Base-by-base conservation (phyloP, 202 grass and related monocot species). In the Zoysia matrella region DNA sequence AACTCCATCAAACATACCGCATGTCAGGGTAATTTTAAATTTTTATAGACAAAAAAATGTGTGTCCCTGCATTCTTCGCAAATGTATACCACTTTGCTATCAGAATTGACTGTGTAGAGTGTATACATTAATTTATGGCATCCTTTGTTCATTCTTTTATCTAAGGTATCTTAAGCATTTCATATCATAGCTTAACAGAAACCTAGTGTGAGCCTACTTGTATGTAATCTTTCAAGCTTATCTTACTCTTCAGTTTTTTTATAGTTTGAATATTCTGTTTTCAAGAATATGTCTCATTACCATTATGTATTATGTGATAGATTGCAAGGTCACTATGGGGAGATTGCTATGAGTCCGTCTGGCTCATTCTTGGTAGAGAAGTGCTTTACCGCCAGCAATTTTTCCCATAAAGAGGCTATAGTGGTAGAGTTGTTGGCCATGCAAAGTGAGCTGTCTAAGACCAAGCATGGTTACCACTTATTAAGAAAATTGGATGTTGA, bases 401-500 rank as follows among this genome's bases (percentile, higher is more conserved):
- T 93, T 71, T 92, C 91, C 5, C 87, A 93, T 14, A 99, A 96
- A 90, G 91, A 99, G 83, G 72, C 80, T 71, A 99, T 99, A 42
- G 88, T 92, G 65, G 75, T 72, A 46, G 93, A 95, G 78, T 68
- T 99, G 62, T 47, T 89, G 75, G 80, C 69, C 74, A 78, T 92
- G 88, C 93, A 87, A 72, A 58, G 71, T 67, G 85, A 95, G 53
- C 78, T 98, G 12, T 90, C 87, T 52, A 93, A 86, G 85, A 89
- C 89, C 73, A 93, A 83, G 72, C 96, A 99, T 30, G 96, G 92
- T 2, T 88, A 90, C 81, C 89, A 99, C 87, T 82, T 99, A 77
- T 85, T 95, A 77, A 99, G 81, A 71, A 99, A 99, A 78, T 85
- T 99, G 77, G 93, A 99, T 90, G 85, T 99, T 68, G 96, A 95